These are phyloP conservation scores for Mycena chlorophos DNA, from an alignment of 768 basidiomycete genomes.

Conservation along the genomic window DNA sequence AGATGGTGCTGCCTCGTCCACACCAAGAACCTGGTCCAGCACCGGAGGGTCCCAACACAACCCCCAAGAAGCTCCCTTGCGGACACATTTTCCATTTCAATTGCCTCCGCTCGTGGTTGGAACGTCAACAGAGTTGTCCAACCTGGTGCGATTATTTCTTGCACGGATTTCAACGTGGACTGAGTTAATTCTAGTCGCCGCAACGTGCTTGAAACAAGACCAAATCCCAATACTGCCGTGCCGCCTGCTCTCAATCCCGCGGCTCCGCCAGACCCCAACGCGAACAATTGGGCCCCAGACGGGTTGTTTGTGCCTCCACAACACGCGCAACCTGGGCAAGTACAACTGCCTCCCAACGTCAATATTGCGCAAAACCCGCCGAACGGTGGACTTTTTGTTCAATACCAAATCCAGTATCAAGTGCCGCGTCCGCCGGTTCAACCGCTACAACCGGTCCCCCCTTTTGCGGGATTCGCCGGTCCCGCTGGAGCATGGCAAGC, in stretches of 20 bases:
- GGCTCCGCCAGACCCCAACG: slow-evolving; percentile 35
- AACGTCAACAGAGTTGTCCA: slow-evolving; percentile 97
- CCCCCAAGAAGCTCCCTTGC: slow-evolving; percentile 94
- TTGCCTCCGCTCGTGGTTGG: slow-evolving; percentile 95
- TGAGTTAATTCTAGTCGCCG: slow-evolving; percentile 55
- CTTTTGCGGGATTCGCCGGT: slow-evolving; percentile 62
- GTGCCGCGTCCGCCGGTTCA: slow-evolving; percentile 38
- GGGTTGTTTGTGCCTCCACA: slow-evolving; percentile 56
- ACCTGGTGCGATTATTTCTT: slow-evolving; percentile 72
- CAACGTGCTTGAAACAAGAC: slow-evolving; percentile 64
- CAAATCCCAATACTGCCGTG: slow-evolving; percentile 36
- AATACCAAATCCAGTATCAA: slow-evolving; percentile 66
- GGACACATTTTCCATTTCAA: slow-evolving; percentile 99
- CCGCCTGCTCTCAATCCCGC: slow-evolving; percentile 31
- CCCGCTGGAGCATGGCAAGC: slow-evolving; percentile 67
- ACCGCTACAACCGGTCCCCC: slow-evolving; percentile 48
- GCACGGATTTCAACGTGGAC: slow-evolving; percentile 13
- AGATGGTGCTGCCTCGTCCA: slow-evolving; percentile 61
- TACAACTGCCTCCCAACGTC: slow-evolving; percentile 29
- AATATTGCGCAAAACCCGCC: slow-evolving; percentile 31
- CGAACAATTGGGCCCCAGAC: slow-evolving; percentile 54
- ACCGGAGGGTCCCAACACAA: slow-evolving; percentile 83
- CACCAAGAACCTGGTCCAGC: slow-evolving; percentile 27
- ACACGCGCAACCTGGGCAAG: slow-evolving; percentile 34
- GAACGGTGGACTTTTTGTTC: slow-evolving; percentile 51